A percentile compares a stretch with the other conserved stretches of the same genome.
Conservation (phyloP, 2,329 filamentous ascomycete species). For the Hypoxylon sp. region DNA sequence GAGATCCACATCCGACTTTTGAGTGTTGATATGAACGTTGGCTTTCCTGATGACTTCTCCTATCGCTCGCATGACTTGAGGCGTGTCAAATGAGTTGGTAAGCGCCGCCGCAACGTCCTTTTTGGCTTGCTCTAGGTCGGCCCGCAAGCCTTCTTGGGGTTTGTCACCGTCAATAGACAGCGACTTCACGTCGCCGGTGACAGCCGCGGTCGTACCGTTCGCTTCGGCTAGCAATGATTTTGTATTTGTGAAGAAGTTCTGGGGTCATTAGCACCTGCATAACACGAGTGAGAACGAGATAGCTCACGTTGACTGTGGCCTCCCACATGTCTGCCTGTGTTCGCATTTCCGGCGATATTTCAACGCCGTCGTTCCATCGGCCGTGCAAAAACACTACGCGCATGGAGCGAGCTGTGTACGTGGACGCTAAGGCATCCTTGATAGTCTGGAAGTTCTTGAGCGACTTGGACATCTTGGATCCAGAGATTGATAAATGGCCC, state of each 20-base stretch:
- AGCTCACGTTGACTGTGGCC: constrained; percentile 70
- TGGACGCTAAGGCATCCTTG: constrained; percentile 74
- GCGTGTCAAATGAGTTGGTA: constrained; percentile 87
- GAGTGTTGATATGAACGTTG: constrained; percentile 66
- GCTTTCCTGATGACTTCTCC: constrained; percentile 79
- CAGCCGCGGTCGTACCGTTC: constrained; percentile 41
- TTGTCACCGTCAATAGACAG: constrained; percentile 50
- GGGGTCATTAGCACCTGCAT: constrained; percentile 2
- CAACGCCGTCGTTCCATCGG: constrained; percentile 88
- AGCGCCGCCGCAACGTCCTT: constrained; percentile 66
- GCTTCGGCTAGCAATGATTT: constrained; percentile 62
- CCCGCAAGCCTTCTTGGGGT: constrained; percentile 44
- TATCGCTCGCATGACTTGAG: constrained; percentile 79
- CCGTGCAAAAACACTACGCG: constrained; percentile 88
- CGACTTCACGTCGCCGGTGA: constrained; percentile 45
- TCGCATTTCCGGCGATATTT: constrained; percentile 85
- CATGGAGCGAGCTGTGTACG: constrained; percentile 80
- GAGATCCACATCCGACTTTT: constrained; percentile 56
- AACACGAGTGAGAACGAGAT: neutral
- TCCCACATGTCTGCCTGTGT: constrained; percentile 81
- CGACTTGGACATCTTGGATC: constrained; percentile 95
- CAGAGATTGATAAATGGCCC: constrained; percentile 88
- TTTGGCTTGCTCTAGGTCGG: constrained; percentile 62
- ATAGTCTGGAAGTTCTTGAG: constrained; percentile 97
- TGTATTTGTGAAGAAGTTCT: constrained; percentile 67